Evolutionary conservation across 192 early-diverging fungal genomes (phyloP).

Genomic region (Coemansia erecta): DNA sequence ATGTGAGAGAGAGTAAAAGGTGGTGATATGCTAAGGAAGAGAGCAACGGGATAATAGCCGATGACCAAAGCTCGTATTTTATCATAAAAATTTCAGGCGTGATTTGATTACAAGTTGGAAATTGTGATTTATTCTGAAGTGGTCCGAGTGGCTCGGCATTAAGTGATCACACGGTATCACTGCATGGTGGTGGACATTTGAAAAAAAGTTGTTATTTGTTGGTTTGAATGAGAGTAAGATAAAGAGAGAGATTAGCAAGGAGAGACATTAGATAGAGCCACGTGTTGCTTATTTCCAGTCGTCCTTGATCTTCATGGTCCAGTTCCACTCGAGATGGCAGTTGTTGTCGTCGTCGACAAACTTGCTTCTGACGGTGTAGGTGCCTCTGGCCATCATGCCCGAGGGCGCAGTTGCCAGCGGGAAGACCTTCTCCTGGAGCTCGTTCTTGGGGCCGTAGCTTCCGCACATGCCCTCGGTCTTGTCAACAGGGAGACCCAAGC

Average conservation of each 20-base stretch:
- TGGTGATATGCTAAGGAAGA: neutral
- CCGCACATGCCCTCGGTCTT: conserved; percentile 96
- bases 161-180: no score
- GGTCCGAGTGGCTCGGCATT: no score
- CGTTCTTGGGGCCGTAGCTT: conserved; percentile 81
- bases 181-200: no score
- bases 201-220: no score
- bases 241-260: no score
- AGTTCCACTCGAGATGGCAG: conserved; percentile 78
- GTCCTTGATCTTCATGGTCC: conserved; percentile 89
- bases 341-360: conserved; percentile 92
- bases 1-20: neutral
- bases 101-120: neutral
- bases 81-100: neutral
- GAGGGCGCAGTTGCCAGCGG: conserved; percentile 81
- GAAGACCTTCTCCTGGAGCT: conserved; percentile 83
- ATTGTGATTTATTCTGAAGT: no score
- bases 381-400: conserved; percentile 89
- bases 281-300: conserved; percentile 78
- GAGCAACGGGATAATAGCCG: conserved; percentile 1
- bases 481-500: conserved; percentile 81
- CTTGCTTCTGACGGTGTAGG: conserved; percentile 86
- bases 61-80: no score
- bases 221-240: no score
- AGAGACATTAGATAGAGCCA: no score